Evolutionary conservation across 805 yeast species (phyloP).

Genomic region (Wickerhamomyces silvicola): DNA sequence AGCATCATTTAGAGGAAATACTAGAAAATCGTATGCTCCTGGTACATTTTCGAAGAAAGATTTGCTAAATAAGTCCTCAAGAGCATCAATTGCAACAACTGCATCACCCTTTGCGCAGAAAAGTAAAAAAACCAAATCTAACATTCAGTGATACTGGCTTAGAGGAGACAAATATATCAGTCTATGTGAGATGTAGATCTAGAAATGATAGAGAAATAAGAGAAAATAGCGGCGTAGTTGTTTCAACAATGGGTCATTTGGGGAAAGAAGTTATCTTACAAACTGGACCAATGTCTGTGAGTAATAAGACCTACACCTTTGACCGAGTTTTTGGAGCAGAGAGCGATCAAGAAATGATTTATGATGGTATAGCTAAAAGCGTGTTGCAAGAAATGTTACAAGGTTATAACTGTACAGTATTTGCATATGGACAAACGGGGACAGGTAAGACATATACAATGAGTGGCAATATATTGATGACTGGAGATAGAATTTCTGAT

Average conservation of each 20-base stretch:
- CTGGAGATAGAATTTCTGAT: constrained; percentile 29
- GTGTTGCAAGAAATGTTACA: constrained; percentile 55
- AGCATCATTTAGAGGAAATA: too few species aligned
- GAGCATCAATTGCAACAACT: constrained; percentile 11
- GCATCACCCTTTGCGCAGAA: constrained; percentile 18
- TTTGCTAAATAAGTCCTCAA: constrained; percentile 10
- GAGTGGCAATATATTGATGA: constrained; percentile 59
- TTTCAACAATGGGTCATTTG: constrained; percentile 40
- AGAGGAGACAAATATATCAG: constrained; percentile 39
- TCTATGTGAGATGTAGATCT: constrained; percentile 51
- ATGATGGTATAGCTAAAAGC: constrained; percentile 54
- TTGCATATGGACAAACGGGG: constrained; percentile 88
- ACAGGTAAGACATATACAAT: constrained; percentile 74
- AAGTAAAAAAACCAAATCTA: constrained; percentile 17
- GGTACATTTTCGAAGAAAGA: too few species aligned
- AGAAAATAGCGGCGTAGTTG: constrained; percentile 51
- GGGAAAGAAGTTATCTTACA: constrained; percentile 41
- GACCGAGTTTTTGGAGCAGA: constrained; percentile 80
- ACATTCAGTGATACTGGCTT: constrained; percentile 7
- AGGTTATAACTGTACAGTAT: constrained; percentile 72
- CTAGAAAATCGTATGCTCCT: too few species aligned
- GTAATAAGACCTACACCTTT: constrained; percentile 52
- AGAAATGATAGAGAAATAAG: constrained; percentile 47
- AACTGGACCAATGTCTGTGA: constrained; percentile 28
- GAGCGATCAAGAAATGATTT: constrained; percentile 64